phyloP scores from a whole-genome alignment of 139 green algal genomes.

The Pycnococcus provasolii region DNA sequence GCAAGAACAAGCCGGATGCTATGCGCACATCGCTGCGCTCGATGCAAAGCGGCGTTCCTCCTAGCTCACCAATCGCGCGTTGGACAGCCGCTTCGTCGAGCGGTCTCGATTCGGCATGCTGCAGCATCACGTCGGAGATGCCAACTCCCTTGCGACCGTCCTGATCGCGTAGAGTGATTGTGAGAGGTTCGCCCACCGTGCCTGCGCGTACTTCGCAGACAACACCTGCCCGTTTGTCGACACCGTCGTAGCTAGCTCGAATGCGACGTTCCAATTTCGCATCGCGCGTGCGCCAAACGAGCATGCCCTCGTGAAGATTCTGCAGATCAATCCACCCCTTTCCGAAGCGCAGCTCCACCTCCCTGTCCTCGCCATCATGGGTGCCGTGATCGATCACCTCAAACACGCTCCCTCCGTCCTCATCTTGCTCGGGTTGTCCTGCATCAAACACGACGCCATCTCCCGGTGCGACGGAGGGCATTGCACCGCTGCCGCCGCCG shows the following conservation, averaged over 20 bases:
- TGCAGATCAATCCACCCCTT: neutral
- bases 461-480: slow-evolving; percentile 40
- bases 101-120: slow-evolving; percentile 21
- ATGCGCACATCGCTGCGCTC: neutral
- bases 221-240: neutral
- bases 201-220: slow-evolving; percentile 15
- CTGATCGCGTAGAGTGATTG: slow-evolving; percentile 27
- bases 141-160: slow-evolving; percentile 25
- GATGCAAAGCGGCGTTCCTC: slow-evolving; percentile 34
- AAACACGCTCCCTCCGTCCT: slow-evolving; percentile 52
- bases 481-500: no score
- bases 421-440: slow-evolving; percentile 36
- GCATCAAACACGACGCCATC: slow-evolving; percentile 70
- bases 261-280: no score
- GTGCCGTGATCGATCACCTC: slow-evolving; percentile 21
- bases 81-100: slow-evolving; percentile 36
- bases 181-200: slow-evolving; percentile 32
- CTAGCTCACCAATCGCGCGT: slow-evolving; percentile 45
- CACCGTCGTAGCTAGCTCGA: no score
- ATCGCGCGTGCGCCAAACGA: neutral
- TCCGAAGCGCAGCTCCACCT: neutral
- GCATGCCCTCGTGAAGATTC: neutral
- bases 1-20: slow-evolving; percentile 14
- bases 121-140: slow-evolving; percentile 12
- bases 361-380: no score